Conservation (phyloP, 2,329 filamentous ascomycete species). For the Thelonectria rubi region DNA sequence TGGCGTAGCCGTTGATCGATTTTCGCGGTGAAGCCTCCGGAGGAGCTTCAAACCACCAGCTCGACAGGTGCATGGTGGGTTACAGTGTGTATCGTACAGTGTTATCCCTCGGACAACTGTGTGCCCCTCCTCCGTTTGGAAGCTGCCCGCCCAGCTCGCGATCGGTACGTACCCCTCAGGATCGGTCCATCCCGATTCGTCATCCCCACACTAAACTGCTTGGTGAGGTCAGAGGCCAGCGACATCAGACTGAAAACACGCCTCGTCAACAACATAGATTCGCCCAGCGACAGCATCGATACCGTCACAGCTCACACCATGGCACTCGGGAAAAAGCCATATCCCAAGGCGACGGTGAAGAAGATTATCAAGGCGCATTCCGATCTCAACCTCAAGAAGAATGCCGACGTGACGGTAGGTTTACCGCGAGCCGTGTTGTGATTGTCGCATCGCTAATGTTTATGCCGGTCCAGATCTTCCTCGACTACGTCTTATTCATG, state of each 20-base stretch:
- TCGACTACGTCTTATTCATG: constrained; percentile 87
- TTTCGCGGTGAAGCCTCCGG: constrained; percentile 27
- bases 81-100: constrained; percentile 33
- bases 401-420: constrained; percentile 82
- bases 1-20: constrained; percentile 28
- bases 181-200: constrained; percentile 40
- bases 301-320: constrained; percentile 34
- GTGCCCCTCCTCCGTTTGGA: constrained; percentile 35
- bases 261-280: constrained; percentile 35
- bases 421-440: constrained; percentile 26
- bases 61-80: constrained; percentile 35
- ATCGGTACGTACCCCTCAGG: constrained; percentile 30
- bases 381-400: constrained; percentile 81
- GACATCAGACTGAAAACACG: constrained; percentile 31
- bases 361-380: constrained; percentile 92
- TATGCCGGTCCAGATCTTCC: constrained; percentile 72
- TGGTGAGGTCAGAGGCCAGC: constrained; percentile 37
- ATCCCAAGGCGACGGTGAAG: constrained; percentile 85
- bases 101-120: constrained; percentile 27
- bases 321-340: constrained; percentile 72
- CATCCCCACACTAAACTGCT: constrained; percentile 14
- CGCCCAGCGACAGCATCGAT: constrained; percentile 10
- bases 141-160: constrained; percentile 9
- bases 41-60: constrained; percentile 30
- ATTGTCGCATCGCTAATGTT: constrained; percentile 38